Percentiles rank a stretch among this genome's conserved stretches.
These are phyloP conservation scores for Aspergillus sergii DNA, from an alignment of 2,329 filamentous ascomycete genomes.

Conservation along the genomic window DNA sequence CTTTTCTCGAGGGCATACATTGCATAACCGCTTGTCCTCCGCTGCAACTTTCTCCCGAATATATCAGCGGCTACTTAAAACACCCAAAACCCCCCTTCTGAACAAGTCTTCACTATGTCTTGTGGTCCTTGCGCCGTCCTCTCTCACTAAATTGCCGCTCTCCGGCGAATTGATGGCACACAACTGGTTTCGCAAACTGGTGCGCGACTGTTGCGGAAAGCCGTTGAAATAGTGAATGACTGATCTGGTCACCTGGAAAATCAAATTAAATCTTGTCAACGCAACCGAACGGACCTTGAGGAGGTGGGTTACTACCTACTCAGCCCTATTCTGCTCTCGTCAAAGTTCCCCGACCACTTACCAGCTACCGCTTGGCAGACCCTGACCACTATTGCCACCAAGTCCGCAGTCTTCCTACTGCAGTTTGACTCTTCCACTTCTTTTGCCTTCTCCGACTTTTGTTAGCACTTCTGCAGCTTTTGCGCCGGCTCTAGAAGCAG, in stretches of 20 bases:
- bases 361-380: background rate
- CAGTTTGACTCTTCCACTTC: background rate
- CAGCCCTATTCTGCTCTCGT: constrained; percentile 9
- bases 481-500: constrained; percentile 19
- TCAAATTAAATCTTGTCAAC: background rate
- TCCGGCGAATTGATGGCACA: constrained; percentile 27
- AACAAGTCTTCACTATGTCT: constrained; percentile 20
- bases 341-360: constrained; percentile 1
- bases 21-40: constrained; percentile 19
- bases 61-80: constrained; percentile 9
- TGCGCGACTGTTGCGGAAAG: constrained; percentile 17
- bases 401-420: background rate
- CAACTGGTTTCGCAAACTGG: constrained; percentile 20
- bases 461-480: background rate
- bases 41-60: constrained; percentile 13
- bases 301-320: background rate
- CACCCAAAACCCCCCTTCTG: constrained; percentile 1
- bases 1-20: constrained; percentile 15
- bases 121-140: constrained; percentile 20
- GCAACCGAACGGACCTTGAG: background rate
- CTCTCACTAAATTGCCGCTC: constrained; percentile 25
- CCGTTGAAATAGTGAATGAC: constrained; percentile 14
- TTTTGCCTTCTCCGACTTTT: background rate
- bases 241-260: constrained; percentile 5
- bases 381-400: background rate